Evolutionary conservation across 805 yeast genomes (phyloP).

Genomic region (Suhomyces xylopsoci): DNA sequence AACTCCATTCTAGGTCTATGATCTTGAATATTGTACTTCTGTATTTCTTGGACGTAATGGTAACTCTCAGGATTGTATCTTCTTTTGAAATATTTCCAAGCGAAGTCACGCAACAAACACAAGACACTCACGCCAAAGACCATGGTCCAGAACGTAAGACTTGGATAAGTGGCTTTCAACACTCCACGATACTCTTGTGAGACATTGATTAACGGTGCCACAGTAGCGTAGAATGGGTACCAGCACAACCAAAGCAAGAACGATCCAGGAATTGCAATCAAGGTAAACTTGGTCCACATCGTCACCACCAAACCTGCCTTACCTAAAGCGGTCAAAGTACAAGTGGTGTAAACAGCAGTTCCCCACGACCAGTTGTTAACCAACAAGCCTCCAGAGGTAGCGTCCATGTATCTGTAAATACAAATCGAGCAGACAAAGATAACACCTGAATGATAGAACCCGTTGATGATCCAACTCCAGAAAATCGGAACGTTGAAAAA

Average conservation of each 20-base stretch:
- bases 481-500: slow-evolving; percentile 89
- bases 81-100: slow-evolving; percentile 93
- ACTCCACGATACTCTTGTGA: slow-evolving; percentile 86
- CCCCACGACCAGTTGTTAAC: slow-evolving; percentile 97
- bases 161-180: slow-evolving; percentile 68
- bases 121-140: slow-evolving; percentile 69
- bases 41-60: slow-evolving; percentile 95
- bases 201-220: slow-evolving; percentile 81
- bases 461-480: slow-evolving; percentile 97
- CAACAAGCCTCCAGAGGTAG: slow-evolving; percentile 61
- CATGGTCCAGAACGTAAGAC: slow-evolving; percentile 80
- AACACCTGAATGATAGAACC: slow-evolving; percentile 88
- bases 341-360: slow-evolving; percentile 80
- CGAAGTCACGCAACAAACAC: slow-evolving; percentile 81
- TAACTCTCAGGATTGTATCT: slow-evolving; percentile 89
- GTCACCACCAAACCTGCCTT: slow-evolving; percentile 92
- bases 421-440: slow-evolving; percentile 70
- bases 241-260: slow-evolving; percentile 76
- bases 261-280: slow-evolving; percentile 94
- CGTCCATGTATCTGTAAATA: slow-evolving; percentile 67
- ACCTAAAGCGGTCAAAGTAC: slow-evolving; percentile 85
- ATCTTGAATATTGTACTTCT: slow-evolving; percentile 89
- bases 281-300: slow-evolving; percentile 91
- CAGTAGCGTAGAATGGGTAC: slow-evolving; percentile 80
- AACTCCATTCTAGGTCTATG: slow-evolving; percentile 95